Evolutionary conservation across 2,329 filamentous ascomycete species (phyloP).

Genomic region (Beauveria australis): DNA sequence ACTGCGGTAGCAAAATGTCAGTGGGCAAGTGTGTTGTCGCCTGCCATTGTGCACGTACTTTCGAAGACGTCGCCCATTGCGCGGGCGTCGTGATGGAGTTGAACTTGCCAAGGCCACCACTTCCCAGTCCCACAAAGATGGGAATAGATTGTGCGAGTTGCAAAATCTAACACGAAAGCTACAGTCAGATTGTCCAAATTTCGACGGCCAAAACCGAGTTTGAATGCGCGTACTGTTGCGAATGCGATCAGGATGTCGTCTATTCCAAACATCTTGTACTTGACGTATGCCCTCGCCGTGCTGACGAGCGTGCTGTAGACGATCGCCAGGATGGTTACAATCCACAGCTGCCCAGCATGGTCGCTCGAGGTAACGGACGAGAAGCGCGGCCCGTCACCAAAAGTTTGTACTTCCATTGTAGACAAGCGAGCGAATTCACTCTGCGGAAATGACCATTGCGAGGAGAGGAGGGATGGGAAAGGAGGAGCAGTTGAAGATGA

Average conservation of each 20-base stretch:
- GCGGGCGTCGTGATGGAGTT: conserved; percentile 10
- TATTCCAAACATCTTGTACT: conserved; percentile 13
- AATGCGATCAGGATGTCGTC: conserved; percentile 13
- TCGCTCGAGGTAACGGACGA: conserved; percentile 13
- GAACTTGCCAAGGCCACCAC: conserved; percentile 12
- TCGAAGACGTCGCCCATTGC: conserved; percentile 9
- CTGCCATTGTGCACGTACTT: not conserved
- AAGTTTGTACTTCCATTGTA: not conserved
- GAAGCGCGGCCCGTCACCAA: conserved; percentile 11
- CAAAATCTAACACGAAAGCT: not conserved
- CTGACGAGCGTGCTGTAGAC: conserved; percentile 12
- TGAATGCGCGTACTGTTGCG: conserved; percentile 3
- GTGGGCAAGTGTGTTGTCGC: not conserved
- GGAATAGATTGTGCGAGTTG: conserved; percentile 12
- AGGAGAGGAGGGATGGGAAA: not conserved
- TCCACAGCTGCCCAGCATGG: conserved; percentile 16
- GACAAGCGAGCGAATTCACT: not conserved
- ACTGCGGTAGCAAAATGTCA: not conserved
- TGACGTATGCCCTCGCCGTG: conserved; percentile 12
- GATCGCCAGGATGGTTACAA: conserved; percentile 13
- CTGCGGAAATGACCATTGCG: not conserved
- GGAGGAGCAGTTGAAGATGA: not conserved
- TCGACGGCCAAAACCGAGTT: not conserved
- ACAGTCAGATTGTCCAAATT: not conserved
- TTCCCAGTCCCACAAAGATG: conserved; percentile 11